Base-by-base conservation (phyloP, 257 asterid genomes). In the Dorcoceras hygrometricum region DNA sequence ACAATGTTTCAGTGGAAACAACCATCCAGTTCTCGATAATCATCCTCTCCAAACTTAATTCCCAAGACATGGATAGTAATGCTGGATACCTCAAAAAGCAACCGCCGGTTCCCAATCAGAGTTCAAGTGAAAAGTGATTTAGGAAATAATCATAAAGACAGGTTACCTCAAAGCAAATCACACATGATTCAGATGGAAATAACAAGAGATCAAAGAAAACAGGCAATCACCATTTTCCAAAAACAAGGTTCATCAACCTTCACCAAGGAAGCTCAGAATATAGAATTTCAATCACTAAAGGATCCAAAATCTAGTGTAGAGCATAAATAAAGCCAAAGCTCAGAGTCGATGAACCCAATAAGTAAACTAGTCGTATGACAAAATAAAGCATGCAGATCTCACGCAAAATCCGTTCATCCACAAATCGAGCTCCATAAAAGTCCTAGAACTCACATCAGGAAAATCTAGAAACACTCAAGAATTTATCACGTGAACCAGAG, bases 301-400 rank as follows among this genome's bases (percentile, higher is more conserved):
- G 82, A 71, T 76, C 65, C 63, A 74, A 71, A 36, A 34, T 27
- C 64, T 24, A 25, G 36, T 12, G 23, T 22, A 29, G 65, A 63
- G 50, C 59, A 65, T 27, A 54, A 57, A 64, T 71, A 29, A 23
- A 72, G 46, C 22, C 73, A 69, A 8, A 70, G 71, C 71, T 77
- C 72, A 32, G 67, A 70, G 23, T 16, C 43, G 22, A 24, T 18
- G 69, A 70, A 69, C 59, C 68, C 68, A 5, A 4, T 48, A 22
- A 39, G 62, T 48, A 77, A 59, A 75, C 73, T 72, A 72, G 75
- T 74, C 74, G 61, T 50, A 71, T 63, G 18, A 66, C 72, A 67
- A 56, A 66, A 78, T 34, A 59, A 66, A 59, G 62, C 82, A 73
- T 75, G 77, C 80, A 66, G 79, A 80, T 78, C 88, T 76, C 80